Evolutionary conservation across 2,329 filamentous ascomycete species (phyloP), one percentile per base, ranked within the genome.

Genomic region (Diaporthe sp.): DNA sequence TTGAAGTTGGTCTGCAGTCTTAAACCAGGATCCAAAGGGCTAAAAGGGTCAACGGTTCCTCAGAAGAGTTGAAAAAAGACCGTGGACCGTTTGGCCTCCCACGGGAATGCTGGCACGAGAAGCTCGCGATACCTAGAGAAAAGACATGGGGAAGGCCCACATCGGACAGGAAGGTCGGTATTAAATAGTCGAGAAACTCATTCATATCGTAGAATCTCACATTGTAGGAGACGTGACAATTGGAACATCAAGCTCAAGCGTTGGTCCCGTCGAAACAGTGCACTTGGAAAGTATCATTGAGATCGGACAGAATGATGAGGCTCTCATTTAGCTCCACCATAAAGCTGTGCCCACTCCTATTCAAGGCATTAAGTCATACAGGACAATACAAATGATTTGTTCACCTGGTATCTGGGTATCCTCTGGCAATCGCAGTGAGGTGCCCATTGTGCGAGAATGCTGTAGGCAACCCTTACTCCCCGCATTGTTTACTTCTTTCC

Each of bases 401-500:
- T 39, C 28, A 34, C 20, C 47, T 57, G 49, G 4, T 34, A 13
- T 20, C 15, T 51, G 58, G 25, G 6, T 44, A 63, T 25, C 60
- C 22, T 65, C 6, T 55, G 28, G 37, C 60, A 65, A 34, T 55
- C 10, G 34, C 7, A 22, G 47, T 25, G 22, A 47, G 44, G 44
- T n/a, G 12, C 51, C 49, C 7, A 20, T 17, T 34, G 49, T 65
- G 37, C 22, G 42, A 39, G 34, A 44, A 31, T 17, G n/a, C n/a
- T 34, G 13, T 37, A 31, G 49, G 31, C 7, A 37, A 37, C 57
- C 25, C 71, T 55, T 31, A 8, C n/a, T 31, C 22, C 47, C 4
- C 12, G 39, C 34, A 37, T 65, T 73, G 28, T 55, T 71, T 42
- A 87, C 82, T 90, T 92, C 75, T 84, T 85, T 6, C 90, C 90